phyloP scores from a whole-genome alignment of 495 filamentous ascomycete genomes.

The Penicillium crystallinum region DNA sequence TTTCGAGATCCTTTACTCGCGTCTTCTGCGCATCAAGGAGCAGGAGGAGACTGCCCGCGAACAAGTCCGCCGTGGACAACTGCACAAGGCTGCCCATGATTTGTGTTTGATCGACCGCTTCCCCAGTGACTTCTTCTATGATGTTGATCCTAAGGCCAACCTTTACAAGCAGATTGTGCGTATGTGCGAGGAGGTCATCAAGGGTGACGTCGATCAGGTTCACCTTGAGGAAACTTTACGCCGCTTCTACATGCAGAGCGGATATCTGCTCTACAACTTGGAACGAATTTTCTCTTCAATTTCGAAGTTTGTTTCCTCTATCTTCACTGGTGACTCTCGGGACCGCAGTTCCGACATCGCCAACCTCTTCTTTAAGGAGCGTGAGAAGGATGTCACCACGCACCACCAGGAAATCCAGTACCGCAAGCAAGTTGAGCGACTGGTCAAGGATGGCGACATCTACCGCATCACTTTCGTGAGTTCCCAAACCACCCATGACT shows the following conservation, averaged over 20 bases:
- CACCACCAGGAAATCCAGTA: conserved; percentile 79
- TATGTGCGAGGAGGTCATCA: conserved; percentile 64
- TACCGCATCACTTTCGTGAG: conserved; percentile 82
- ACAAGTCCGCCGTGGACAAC: conserved; percentile 60
- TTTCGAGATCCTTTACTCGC: conserved; percentile 81
- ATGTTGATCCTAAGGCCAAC: conserved; percentile 54
- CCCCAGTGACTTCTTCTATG: conserved; percentile 78
- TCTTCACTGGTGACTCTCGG: conserved; percentile 75
- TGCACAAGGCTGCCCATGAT: conserved; percentile 72
- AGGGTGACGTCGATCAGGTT: conserved; percentile 69
- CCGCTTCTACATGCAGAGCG: conserved; percentile 78
- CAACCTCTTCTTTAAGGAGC: conserved; percentile 74
- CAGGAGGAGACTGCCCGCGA: conserved; percentile 64
- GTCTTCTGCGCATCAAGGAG: conserved; percentile 75
- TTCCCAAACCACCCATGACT: conserved; percentile 14
- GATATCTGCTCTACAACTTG: conserved; percentile 86
- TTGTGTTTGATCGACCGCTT: conserved; percentile 70
- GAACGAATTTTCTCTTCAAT: conserved; percentile 77
- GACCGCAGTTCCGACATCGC: conserved; percentile 87
- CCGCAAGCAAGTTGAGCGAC: conserved; percentile 78
- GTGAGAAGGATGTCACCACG: conserved; percentile 73
- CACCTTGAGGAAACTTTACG: conserved; percentile 86
- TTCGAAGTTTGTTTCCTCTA: conserved; percentile 65
- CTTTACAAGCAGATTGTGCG: conserved; percentile 64
- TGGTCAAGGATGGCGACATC: conserved; percentile 83